Evolutionary conservation across 495 filamentous ascomycete species (phyloP).

Genomic region (Durotheca rogersii): DNA sequence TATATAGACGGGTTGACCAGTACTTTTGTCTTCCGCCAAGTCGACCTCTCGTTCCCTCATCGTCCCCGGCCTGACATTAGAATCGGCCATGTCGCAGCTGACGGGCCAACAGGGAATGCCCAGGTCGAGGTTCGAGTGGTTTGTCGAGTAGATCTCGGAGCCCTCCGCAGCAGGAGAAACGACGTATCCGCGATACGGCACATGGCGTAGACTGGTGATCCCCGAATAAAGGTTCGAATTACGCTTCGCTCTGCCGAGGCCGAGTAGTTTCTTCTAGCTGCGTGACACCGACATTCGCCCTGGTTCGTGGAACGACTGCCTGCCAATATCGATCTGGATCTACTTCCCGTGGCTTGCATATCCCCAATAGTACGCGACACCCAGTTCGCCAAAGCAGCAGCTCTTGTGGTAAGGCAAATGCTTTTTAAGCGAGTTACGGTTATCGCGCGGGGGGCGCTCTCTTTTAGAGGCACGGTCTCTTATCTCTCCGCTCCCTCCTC

Average conservation of each 20-base stretch:
- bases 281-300: conserved; percentile 15
- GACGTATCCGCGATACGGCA: conserved; percentile 6
- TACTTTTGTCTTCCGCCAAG: conserved; percentile 3
- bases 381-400: not conserved
- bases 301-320: conserved; percentile 12
- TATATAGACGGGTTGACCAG: conserved; percentile 18
- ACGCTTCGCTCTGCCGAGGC: not conserved
- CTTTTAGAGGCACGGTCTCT: not conserved
- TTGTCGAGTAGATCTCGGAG: conserved; percentile 2
- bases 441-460: not conserved
- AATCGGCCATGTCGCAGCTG: conserved; percentile 3
- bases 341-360: conserved; percentile 28
- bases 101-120: conserved; percentile 5
- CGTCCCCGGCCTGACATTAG: conserved; percentile 4
- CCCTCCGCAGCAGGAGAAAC: conserved; percentile 6
- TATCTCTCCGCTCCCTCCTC: not conserved
- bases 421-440: conserved; percentile 10
- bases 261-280: not conserved
- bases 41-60: conserved; percentile 5
- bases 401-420: conserved; percentile 17
- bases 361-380: conserved; percentile 8
- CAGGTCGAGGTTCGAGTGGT: conserved; percentile 13
- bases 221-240: not conserved
- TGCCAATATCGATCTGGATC: conserved; percentile 10
- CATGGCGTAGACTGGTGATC: conserved; percentile 1